phyloP scores from a whole-genome alignment of 176 grass and related monocot genomes.

The Carex pumila region DNA sequence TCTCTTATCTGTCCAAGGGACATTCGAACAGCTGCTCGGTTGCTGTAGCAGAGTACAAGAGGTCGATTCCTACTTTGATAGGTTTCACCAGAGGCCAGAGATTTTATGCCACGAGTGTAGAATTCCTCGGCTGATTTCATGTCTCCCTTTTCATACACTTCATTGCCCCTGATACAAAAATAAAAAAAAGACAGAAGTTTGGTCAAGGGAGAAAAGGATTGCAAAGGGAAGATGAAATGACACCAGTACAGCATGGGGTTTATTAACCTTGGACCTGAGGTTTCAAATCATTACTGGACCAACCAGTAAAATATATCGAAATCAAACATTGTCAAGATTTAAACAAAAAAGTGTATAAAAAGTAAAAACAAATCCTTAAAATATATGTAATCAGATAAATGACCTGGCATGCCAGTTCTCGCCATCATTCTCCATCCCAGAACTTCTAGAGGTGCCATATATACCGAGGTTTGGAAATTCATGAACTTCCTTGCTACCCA shows the following conservation, averaged over 20 bases:
- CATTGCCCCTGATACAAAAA: constrained; percentile 57
- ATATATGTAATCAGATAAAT: not conserved
- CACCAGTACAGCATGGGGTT: not conserved
- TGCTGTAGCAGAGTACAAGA: constrained; percentile 87
- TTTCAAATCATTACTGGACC: not conserved
- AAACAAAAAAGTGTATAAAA: not conserved
- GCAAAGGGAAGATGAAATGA: not conserved
- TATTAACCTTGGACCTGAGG: not conserved
- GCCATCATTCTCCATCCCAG: not conserved
- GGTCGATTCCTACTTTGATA: constrained; percentile 29
- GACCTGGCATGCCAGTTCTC: constrained; percentile 15
- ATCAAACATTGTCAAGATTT: not conserved
- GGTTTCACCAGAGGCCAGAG: constrained; percentile 38
- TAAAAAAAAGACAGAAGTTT: constrained; percentile 15
- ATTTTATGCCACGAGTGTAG: constrained; percentile 75
- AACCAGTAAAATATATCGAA: not conserved
- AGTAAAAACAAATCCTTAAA: not conserved
- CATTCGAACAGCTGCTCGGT: constrained; percentile 85
- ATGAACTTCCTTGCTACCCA: not conserved
- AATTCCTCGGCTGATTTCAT: constrained; percentile 68
- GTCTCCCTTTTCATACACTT: constrained; percentile 65
- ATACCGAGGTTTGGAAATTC: not conserved
- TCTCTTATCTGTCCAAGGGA: constrained; percentile 86
- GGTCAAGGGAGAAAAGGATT: constrained; percentile 8
- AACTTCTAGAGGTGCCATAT: not conserved